A percentile compares a stretch with the other conserved stretches of the same genome.
These are phyloP conservation scores for Termitomyces sp. DNA, from an alignment of 768 basidiomycete genomes.

Conservation along the genomic window DNA sequence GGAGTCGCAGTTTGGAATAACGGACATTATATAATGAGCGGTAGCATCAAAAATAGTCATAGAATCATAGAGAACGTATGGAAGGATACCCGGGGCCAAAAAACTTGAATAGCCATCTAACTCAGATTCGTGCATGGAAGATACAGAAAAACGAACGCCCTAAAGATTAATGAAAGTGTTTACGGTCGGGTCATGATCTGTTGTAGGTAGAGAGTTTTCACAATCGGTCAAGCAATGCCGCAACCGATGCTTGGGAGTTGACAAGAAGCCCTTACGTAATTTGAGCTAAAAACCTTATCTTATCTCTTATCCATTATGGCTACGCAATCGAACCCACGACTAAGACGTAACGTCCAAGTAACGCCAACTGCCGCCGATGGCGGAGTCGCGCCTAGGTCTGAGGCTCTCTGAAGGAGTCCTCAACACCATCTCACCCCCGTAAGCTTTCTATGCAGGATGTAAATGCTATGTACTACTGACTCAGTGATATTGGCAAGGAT, in stretches of 20 bases:
- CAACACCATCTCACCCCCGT: conserved; percentile 45
- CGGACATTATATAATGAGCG: background rate
- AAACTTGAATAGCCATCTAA: background rate
- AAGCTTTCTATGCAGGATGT: conserved; percentile 4
- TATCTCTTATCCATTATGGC: too few species aligned
- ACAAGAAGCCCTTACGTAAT: too few species aligned
- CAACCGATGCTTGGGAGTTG: too few species aligned
- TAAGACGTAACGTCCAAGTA: background rate
- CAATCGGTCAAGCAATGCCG: too few species aligned
- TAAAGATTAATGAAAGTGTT: background rate
- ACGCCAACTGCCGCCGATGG: background rate
- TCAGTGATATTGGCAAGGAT: conserved; percentile 31
- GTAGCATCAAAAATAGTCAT: background rate
- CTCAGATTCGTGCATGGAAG: background rate
- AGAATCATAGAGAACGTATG: background rate
- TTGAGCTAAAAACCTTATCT: too few species aligned
- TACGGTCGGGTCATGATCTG: too few species aligned
- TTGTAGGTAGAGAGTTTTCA: background rate
- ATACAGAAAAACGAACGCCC: background rate
- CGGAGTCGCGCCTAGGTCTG: conserved; percentile 21
- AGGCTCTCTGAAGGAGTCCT: conserved; percentile 33
- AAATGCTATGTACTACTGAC: too few species aligned
- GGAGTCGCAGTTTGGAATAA: background rate
- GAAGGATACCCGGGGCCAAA: background rate
- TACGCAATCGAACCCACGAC: background rate